phyloP scores from a whole-genome alignment of 805 yeast species.

The Yarrowia sp. region DNA sequence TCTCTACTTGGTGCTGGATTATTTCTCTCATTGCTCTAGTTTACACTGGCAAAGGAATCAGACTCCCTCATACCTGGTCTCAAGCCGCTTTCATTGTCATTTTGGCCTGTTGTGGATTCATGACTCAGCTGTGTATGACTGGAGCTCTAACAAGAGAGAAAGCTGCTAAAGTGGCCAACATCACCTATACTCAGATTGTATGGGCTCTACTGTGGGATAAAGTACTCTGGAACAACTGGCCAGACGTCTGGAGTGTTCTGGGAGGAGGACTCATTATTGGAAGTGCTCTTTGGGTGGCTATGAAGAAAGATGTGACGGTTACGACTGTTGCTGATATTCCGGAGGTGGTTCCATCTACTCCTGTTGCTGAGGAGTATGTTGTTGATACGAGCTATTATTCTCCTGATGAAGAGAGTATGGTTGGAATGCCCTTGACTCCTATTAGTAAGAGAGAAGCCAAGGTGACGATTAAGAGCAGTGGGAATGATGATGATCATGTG shows the following conservation, averaged over 20 bases:
- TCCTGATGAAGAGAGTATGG: not conserved
- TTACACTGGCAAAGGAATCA: constrained; percentile 42
- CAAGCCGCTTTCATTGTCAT: constrained; percentile 65
- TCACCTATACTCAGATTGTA: constrained; percentile 72
- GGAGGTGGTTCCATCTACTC: not conserved
- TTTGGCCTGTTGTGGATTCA: constrained; percentile 76
- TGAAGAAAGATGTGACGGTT: constrained; percentile 12
- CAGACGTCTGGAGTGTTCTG: constrained; percentile 61
- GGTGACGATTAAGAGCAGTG: not conserved
- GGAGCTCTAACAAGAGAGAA: constrained; percentile 79
- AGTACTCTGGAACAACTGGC: constrained; percentile 67
- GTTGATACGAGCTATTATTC: not conserved
- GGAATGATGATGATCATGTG: not conserved
- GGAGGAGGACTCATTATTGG: constrained; percentile 70
- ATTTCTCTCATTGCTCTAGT: constrained; percentile 54
- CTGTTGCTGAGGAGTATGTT: not conserved
- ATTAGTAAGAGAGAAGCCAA: not conserved
- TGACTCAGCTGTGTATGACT: constrained; percentile 75
- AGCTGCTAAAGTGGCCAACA: constrained; percentile 73
- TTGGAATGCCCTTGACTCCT: constrained; percentile 1
- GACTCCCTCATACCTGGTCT: constrained; percentile 54
- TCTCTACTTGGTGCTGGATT: constrained; percentile 59
- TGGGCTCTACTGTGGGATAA: constrained; percentile 78
- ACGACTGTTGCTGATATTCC: not conserved
- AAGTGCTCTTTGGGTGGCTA: constrained; percentile 55